A percentile compares a stretch with the other conserved stretches of the same genome.
Conservation (phyloP, 768 basidiomycete species). For the Mycena amicta region DNA sequence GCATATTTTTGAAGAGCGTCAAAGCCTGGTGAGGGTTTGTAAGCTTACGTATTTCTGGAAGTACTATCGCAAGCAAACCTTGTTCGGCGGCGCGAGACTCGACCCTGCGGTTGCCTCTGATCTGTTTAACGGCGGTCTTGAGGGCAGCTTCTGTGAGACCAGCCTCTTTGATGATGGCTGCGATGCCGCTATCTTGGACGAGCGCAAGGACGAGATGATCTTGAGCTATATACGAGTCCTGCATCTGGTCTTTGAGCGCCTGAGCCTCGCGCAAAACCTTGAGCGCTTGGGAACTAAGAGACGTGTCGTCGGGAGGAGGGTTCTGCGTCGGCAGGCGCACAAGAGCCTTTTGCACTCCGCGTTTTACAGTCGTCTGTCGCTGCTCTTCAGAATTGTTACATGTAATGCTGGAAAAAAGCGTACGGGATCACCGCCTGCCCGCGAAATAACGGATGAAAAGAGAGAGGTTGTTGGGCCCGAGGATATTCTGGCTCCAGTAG, state of each 20-base stretch:
- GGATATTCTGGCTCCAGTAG: conserved; percentile 35
- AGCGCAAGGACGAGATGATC: conserved; percentile 90
- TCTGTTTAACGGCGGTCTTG: conserved; percentile 76
- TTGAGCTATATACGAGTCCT: conserved; percentile 90
- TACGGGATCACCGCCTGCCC: conserved; percentile 85
- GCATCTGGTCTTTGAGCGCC: conserved; percentile 77
- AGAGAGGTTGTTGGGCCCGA: conserved; percentile 50
- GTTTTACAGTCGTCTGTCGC: conserved; percentile 57
- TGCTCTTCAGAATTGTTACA: too few relatives aligned
- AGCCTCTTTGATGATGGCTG: conserved; percentile 73
- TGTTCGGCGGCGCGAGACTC: conserved; percentile 87
- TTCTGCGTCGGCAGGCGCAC: conserved; percentile 82
- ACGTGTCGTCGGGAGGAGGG: conserved; percentile 83
- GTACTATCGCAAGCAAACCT: conserved; percentile 27
- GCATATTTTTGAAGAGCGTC: conserved; percentile 92
- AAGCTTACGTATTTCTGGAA: background rate
- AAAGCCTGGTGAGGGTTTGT: conserved; percentile 46
- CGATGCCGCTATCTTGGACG: conserved; percentile 70
- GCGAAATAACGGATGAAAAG: conserved; percentile 76
- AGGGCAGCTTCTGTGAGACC: conserved; percentile 69
- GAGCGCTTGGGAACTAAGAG: conserved; percentile 55
- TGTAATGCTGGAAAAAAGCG: conserved; percentile 35
- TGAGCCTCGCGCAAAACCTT: conserved; percentile 79
- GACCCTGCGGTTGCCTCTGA: conserved; percentile 81
- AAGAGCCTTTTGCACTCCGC: conserved; percentile 73